Evolutionary conservation across 1,284 basidiomycete genomes (phyloP), one percentile per base, ranked within the genome.

Genomic region (Microbotryum violaceum): DNA sequence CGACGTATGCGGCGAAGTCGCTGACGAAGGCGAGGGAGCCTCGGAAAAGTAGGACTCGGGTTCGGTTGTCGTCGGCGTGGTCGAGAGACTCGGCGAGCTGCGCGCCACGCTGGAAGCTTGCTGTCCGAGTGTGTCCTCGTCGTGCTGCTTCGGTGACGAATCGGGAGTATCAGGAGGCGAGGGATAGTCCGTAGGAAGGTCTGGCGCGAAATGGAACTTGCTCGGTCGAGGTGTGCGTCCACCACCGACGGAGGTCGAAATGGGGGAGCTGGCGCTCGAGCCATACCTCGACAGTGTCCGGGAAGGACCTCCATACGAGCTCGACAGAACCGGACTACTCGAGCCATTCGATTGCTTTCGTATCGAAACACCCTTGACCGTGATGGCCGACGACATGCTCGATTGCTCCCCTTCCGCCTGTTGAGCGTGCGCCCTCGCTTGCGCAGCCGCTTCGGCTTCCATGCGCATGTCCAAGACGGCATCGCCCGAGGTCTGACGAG

Each of bases 161-260:
- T 27, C 14, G 4, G 66, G 66, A 4, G 66, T 65, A 2, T 53
- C 54, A 1, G 66, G 66, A 3, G 66, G 66, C 5, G 66, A 67
- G 1, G 66, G 66, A 25, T 67, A 67, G 20, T 58, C 56, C 31
- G 60, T 27, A 8, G 37, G 49, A 42, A 4, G 23, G 42, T 45
- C 42, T 37, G 16, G 25, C 6, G 56, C 31, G 44, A 47, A 10
- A 10, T 3, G 27, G 6, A 8, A 7, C 8, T 20, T 16, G 6
- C 12, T 20, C 27, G 33, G 23, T 9, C 46, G 29, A 20, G 45
- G 51, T 2, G 37, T 42, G 37, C 37, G 37, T 10, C 37, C 37
- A 42, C 37, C 37, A 42, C 37, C 16, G 12, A 12, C 29, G 14
- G 14, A 25, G 51, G 31, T 16, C 25, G 45, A 54, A 12, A 25